Evolutionary conservation across 176 grass and related monocot genomes (phyloP).

Genomic region (Ensete glaucum): DNA sequence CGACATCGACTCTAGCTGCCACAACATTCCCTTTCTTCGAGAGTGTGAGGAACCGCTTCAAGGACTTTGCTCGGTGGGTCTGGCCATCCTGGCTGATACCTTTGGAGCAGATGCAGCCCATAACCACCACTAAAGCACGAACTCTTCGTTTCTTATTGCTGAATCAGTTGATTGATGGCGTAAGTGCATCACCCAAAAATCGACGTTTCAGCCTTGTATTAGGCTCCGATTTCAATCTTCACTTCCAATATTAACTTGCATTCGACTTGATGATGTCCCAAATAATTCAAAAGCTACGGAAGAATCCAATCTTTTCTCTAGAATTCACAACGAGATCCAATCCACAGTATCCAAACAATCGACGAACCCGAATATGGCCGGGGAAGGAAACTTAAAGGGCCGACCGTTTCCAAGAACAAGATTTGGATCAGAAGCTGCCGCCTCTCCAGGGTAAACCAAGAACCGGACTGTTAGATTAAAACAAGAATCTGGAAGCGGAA

Average conservation of each 20-base stretch:
- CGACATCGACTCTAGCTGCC: conserved; percentile 12
- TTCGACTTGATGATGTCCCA: not conserved
- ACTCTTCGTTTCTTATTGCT: not conserved
- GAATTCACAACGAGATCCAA: not conserved
- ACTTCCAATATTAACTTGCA: too few species aligned
- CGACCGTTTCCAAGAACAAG: not conserved
- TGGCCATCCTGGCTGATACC: not conserved
- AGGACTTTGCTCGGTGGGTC: conserved; percentile 22
- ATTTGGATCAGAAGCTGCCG: not conserved
- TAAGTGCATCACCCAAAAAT: not conserved
- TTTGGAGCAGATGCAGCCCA: conserved; percentile 28
- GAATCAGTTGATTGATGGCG: too few species aligned
- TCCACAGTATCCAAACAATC: not conserved
- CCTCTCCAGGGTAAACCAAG: not conserved
- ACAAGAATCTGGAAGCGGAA: not conserved
- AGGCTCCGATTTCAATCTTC: not conserved
- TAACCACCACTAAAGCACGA: not conserved
- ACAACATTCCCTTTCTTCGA: conserved; percentile 32
- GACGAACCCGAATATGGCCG: not conserved
- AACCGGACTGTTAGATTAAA: too few species aligned
- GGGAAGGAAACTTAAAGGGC: not conserved
- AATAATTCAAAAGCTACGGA: not conserved
- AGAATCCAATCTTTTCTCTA: not conserved
- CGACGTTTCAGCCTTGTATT: not conserved
- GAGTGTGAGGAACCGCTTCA: conserved; percentile 27